Conservation (phyloP, 1,139 yeast species). For the Blastobotrys proliferans region DNA sequence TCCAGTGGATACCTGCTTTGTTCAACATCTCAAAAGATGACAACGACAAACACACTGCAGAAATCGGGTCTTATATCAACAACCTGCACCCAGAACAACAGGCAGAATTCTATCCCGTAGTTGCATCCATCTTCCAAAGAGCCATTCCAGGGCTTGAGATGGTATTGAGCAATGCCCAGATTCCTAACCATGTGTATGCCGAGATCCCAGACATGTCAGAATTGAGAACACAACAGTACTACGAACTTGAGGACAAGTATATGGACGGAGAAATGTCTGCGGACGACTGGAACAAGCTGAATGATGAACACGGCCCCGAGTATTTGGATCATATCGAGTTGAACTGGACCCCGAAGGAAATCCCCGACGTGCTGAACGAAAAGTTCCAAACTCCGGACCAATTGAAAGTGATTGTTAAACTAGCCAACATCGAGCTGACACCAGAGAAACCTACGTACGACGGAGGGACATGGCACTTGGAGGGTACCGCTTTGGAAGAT, state of each 20-base stretch:
- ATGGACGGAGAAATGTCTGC: too few relatives aligned
- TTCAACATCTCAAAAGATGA: conserved; percentile 19
- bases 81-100: conserved; percentile 39
- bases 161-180: neutral
- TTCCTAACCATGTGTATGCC: neutral
- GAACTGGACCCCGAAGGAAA: neutral
- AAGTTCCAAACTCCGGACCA: conserved; percentile 6
- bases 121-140: conserved; percentile 35
- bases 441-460: conserved; percentile 41
- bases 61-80: conserved; percentile 44
- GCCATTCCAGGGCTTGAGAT: conserved; percentile 37
- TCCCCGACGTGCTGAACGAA: too few relatives aligned
- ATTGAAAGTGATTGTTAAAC: conserved; percentile 41
- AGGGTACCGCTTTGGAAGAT: conserved; percentile 44
- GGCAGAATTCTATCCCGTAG: conserved; percentile 31
- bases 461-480: conserved; percentile 48
- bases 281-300: too few relatives aligned
- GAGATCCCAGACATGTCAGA: neutral
- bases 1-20: conserved; percentile 27
- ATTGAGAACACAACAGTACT: too few relatives aligned
- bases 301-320: too few relatives aligned
- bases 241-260: neutral
- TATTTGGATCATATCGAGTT: neutral
- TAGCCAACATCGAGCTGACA: conserved; percentile 40
- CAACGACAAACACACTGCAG: too few relatives aligned